Evolutionary conservation across 2,329 filamentous ascomycete species (phyloP).

Genomic region (Neospermospora avenae): DNA sequence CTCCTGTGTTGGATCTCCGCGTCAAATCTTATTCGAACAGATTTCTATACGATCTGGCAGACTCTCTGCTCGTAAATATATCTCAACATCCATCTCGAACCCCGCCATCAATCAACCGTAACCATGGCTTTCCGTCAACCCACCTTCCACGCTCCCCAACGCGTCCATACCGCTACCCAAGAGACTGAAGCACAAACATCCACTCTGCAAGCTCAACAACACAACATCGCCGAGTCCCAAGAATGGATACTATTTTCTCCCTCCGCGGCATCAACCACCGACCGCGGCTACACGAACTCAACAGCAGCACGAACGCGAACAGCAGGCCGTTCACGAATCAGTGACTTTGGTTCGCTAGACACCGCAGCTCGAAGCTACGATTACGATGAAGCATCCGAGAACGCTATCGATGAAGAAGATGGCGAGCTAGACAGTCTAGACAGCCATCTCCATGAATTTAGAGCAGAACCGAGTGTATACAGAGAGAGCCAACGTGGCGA

Average conservation of each 20-base stretch:
- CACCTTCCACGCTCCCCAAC: slow-evolving; percentile 50
- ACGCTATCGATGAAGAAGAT: slow-evolving; percentile 61
- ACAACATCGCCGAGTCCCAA: slow-evolving; percentile 66
- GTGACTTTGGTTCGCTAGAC: slow-evolving; percentile 76
- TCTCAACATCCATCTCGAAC: not conserved
- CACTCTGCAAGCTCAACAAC: slow-evolving; percentile 22
- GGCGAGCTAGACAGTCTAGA: slow-evolving; percentile 89
- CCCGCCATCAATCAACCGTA: not conserved
- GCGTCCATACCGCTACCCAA: slow-evolving; percentile 41
- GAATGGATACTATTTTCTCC: slow-evolving; percentile 97
- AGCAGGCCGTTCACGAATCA: slow-evolving; percentile 68
- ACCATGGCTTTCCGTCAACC: slow-evolving; percentile 60
- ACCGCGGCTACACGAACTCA: slow-evolving; percentile 64
- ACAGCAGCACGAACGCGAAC: slow-evolving; percentile 63
- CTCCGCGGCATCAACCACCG: slow-evolving; percentile 61
- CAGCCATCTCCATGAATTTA: slow-evolving; percentile 85
- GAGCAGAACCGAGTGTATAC: slow-evolving; percentile 49
- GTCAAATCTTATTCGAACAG: not conserved
- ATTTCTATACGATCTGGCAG: not conserved
- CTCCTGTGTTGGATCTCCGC: not conserved
- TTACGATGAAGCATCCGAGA: slow-evolving; percentile 56
- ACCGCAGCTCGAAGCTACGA: slow-evolving; percentile 61
- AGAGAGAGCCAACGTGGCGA: slow-evolving; percentile 26
- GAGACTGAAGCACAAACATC: slow-evolving; percentile 34
- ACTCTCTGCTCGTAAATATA: not conserved